Base-by-base conservation (phyloP, 805 yeast species). In the Jamesozyma hellenica region DNA sequence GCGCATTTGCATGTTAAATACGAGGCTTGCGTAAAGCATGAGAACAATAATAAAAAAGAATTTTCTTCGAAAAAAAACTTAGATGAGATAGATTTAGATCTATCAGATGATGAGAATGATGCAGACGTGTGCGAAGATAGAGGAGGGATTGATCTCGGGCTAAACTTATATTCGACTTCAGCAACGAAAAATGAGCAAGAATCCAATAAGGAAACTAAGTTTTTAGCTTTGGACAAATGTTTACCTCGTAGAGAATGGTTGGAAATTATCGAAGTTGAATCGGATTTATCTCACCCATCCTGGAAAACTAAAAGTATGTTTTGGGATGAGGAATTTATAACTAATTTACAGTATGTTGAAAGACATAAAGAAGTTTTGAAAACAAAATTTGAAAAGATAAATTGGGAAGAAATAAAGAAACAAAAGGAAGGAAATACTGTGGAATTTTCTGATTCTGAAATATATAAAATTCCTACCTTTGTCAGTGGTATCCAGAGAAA, bases 161-260 rank as follows among this genome's bases (percentile, higher is more conserved):
- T n/a, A n/a, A n/a, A n/a, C n/a, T 11, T 7, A 7, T 21, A 8
- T 21, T 21, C 23, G 23, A 14, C 4, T 9, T 9, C 12, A n/a
- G 10, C 32, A 17, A 18, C 12, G 9, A 18, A 31, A 13, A 7
- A 18, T 3, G 11, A 16, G 41, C 32, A 15, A 21, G 25, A 9
- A 12, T 25, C 56, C 48, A 1, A 50, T 47, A 35, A 28, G 42
- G 32, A 47, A 45, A 19, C 75, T 81, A 2, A 51, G 59, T 12
- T 90, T 87, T 58, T 84, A 25, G 92, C 97, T 0, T 66, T 90
- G 21, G 96, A 88, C 55, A 90, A 90, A 58, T 85, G 94, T 50
- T 63, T 82, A 1, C 85, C 86, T 1, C 61, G 68, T 14, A 64
- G 94, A 17, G 52, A 64, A 18, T 84, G 71, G 52, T 46, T 86